phyloP scores from a whole-genome alignment of 129 eudicot species.

The Centella asiatica region DNA sequence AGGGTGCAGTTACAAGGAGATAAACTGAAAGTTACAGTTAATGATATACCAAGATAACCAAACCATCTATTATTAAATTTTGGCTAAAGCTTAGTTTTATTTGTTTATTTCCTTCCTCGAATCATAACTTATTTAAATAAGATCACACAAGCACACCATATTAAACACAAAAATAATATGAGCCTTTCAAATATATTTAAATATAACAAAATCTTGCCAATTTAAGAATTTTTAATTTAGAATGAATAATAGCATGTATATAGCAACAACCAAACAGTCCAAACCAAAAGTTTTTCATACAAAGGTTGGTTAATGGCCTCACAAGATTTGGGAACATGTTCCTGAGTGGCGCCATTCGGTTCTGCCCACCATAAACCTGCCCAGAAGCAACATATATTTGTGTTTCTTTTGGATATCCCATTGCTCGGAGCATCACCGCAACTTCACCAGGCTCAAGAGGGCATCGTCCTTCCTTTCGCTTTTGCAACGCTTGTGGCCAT shows the following conservation, averaged over 20 bases:
- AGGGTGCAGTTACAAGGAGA: too few species aligned
- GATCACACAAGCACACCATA: too few species aligned
- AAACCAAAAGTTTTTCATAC: background rate
- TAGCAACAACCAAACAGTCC: background rate
- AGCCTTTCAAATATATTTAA: too few species aligned
- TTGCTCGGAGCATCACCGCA: constrained; percentile 91
- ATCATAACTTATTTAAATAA: too few species aligned
- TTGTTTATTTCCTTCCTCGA: too few species aligned
- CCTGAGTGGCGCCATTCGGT: constrained; percentile 97
- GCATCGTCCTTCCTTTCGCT: constrained; percentile 95
- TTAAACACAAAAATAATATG: too few species aligned
- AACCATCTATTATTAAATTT: too few species aligned
- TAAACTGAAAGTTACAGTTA: too few species aligned
- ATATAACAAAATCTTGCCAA: too few species aligned
- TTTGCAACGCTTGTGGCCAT: constrained; percentile 87
- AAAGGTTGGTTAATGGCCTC: constrained; percentile 13
- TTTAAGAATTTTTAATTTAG: too few species aligned
- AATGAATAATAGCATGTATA: background rate
- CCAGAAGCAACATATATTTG: constrained; percentile 98
- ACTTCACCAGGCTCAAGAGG: constrained; percentile 99
- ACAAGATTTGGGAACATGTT: constrained; percentile 99
- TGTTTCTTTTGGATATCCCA: constrained; percentile 97
- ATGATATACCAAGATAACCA: too few species aligned
- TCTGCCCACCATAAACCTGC: constrained; percentile 96
- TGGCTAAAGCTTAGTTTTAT: too few species aligned